Evolutionary conservation across 176 grass and related monocot species (phyloP).

Genomic region (Ensete glaucum): DNA sequence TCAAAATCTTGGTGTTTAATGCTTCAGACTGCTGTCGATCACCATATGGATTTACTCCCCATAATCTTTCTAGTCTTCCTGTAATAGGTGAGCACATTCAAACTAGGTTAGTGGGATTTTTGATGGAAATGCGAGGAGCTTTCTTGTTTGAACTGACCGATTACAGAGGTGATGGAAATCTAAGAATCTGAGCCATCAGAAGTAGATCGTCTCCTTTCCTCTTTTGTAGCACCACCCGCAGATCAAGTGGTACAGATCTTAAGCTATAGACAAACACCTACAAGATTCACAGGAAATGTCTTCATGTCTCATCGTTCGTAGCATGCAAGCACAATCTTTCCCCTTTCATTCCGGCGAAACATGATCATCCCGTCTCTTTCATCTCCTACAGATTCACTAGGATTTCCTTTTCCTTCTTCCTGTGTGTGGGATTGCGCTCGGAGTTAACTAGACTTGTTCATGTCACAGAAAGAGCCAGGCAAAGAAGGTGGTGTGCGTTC

Average conservation of each 20-base stretch:
- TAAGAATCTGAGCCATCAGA: neutral
- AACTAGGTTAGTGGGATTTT: neutral
- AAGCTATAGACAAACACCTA: neutral
- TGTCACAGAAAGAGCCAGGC: constrained; percentile 65
- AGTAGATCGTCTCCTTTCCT: neutral
- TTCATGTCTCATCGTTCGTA: too few relatives aligned
- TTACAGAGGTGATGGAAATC: neutral
- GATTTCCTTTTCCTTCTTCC: too few relatives aligned
- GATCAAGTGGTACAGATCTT: neutral
- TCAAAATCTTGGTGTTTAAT: too few relatives aligned
- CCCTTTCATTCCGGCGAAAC: too few relatives aligned
- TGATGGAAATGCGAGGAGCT: constrained; percentile 25
- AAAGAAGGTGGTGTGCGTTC: constrained; percentile 92
- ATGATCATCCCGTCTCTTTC: too few relatives aligned
- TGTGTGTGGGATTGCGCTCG: neutral
- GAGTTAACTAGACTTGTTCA: neutral
- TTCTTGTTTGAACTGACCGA: constrained; percentile 20
- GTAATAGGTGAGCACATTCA: neutral
- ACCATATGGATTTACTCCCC: neutral
- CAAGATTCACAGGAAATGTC: too few relatives aligned
- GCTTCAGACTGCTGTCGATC: constrained; percentile 9
- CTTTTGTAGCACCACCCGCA: neutral
- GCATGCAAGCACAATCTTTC: too few relatives aligned
- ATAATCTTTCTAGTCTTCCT: neutral
- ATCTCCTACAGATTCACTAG: too few relatives aligned